phyloP scores from a whole-genome alignment of 192 early-diverging fungal species.

The Podila verticillata region DNA sequence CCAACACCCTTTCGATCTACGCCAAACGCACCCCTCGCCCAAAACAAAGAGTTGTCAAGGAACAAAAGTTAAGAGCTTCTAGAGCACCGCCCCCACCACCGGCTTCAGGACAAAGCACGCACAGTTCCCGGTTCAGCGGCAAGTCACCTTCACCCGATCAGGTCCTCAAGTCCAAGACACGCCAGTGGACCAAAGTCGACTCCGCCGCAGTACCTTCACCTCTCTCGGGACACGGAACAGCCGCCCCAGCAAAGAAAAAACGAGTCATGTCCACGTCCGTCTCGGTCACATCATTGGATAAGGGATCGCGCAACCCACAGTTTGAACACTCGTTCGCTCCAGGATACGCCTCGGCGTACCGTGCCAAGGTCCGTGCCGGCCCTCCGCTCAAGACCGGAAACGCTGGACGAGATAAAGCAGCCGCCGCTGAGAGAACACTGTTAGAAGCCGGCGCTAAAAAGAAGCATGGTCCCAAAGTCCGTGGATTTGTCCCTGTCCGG shows the following conservation, averaged over 20 bases:
- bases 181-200: constrained; percentile 22
- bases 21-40: constrained; percentile 38
- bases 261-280: constrained; percentile 25
- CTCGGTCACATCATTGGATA: constrained; percentile 43
- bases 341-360: constrained; percentile 26
- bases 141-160: constrained; percentile 14
- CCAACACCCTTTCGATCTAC: background rate
- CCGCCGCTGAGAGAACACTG: constrained; percentile 35
- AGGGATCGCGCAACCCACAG: constrained; percentile 46
- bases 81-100: background rate
- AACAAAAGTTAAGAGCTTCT: constrained; percentile 26
- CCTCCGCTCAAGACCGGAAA: constrained; percentile 33
- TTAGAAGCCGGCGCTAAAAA: constrained; percentile 41
- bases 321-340: constrained; percentile 48
- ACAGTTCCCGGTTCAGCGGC: background rate
- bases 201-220: background rate
- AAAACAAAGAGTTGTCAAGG: constrained; percentile 37
- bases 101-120: background rate
- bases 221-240: background rate
- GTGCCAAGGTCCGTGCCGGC: background rate
- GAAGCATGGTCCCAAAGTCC: constrained; percentile 38
- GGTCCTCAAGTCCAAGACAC: constrained; percentile 11
- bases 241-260: background rate
- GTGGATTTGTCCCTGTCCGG: constrained; percentile 71
- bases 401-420: constrained; percentile 43